These are phyloP conservation scores for Dictyostelium intermedium DNA, from an alignment of 78 protist species.

Conservation along the genomic window DNA sequence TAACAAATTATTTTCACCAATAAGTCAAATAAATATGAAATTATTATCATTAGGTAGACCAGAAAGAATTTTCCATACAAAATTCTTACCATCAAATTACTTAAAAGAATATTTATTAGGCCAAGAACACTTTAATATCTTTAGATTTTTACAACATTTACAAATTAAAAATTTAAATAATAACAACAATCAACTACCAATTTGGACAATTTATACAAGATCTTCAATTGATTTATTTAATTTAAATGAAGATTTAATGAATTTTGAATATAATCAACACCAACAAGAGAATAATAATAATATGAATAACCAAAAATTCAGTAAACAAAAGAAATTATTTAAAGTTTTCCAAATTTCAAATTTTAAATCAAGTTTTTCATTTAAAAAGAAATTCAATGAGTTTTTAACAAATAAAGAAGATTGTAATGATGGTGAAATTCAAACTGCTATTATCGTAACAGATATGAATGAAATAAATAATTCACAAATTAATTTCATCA, in stretches of 20 bases:
- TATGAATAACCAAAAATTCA: neutral
- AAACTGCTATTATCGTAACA: neutral
- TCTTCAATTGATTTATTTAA: conserved; percentile 22
- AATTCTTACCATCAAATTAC: conserved; percentile 21
- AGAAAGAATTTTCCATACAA: conserved; percentile 38
- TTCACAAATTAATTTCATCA: conserved; percentile 13
- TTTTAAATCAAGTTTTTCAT: conserved; percentile 25
- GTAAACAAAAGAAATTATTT: neutral
- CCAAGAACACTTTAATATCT: conserved; percentile 64
- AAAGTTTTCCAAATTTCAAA: neutral
- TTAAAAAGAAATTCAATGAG: conserved; percentile 7
- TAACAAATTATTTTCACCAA: neutral
- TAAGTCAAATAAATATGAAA: conserved; percentile 2
- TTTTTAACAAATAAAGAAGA: neutral
- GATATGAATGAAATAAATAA: conserved; percentile 19
- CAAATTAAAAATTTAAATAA: neutral
- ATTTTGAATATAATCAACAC: neutral
- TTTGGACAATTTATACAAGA: conserved; percentile 49
- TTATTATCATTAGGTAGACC: conserved; percentile 53
- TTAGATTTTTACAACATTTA: conserved; percentile 23
- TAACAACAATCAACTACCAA: neutral
- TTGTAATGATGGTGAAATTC: neutral
- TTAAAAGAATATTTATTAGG: conserved; percentile 44
- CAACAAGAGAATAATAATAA: neutral
- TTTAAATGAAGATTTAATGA: conserved; percentile 30